Evolutionary conservation across 2,329 filamentous ascomycete species (phyloP), one percentile per base, ranked within the genome.

Genomic region (Scleromitrula shiraiana): DNA sequence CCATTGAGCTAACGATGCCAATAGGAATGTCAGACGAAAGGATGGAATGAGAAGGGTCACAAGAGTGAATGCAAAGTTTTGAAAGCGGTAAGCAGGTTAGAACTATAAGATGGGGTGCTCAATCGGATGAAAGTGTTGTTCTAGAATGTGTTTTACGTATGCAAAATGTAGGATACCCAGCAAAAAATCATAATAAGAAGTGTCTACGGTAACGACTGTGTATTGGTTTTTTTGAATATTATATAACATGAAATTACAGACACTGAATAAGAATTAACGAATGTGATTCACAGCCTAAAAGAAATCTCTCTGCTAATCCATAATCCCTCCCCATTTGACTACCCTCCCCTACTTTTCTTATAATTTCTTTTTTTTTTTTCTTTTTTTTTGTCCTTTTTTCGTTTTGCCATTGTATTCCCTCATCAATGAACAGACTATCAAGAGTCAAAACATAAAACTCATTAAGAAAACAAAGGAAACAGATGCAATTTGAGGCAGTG

Each of bases 61-160:
- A 62, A 61, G 30, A 47, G 44, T 5, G 58, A 62, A 26, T 62
- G 60, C 33, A 62, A 59, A 32, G 43, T 61, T 12, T 47, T 60
- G 12, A 58, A 56, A 35, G 50, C 43, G 15, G 50, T 56, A 12
- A 26, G 29, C 14, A 27, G 7, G 7, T 27, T 50, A 15, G 20
- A 29, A 6, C 7, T 50, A 9, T 37, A 17, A 4, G 20, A 38
- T 29, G n/a, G n/a, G n/a, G n/a, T n/a, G n/a, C n/a, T 14, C 12
- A 38, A 27, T 23, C 9, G 23, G 9, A 38, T 22, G n/a, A 30
- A 12, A 4, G 29, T 30, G 29, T 10, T 12, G 7, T 29, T 12
- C 26, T 29, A 12, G n/a, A 30, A 5, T 30, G 29, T 5, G n/a
- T 30, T 3, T 30, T 4, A 14, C 5, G 6, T n/a, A 33, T 33